Base-by-base conservation (phyloP, 768 basidiomycete species). In the Vararia minispora region DNA sequence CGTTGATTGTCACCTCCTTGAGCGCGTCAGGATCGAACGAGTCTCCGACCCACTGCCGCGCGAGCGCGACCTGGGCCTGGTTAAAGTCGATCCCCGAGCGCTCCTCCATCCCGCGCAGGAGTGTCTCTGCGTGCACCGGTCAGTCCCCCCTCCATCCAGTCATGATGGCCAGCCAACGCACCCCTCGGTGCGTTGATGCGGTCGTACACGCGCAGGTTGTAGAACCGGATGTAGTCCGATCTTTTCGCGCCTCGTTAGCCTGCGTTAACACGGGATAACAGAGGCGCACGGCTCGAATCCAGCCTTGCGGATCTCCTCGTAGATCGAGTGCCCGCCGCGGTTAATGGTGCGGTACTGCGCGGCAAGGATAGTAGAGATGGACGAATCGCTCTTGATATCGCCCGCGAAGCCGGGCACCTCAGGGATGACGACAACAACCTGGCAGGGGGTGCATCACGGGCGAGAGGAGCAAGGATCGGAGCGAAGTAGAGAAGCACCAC, bases 351-450 rank as follows among this genome's bases (percentile, higher is more conserved):
- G 72, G 53, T 83, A 87, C 52, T 86, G 82, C 1, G 79, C 90
- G 8, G 77, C 88, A 80, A 94, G 79, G 56, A 95, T 92, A 6
- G 64, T 83, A 64, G 83, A 78, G 39, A 89, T 49, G 1, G 79
- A 60, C 0, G 58, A 54, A 42, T 74, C 76, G 33, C 58, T 62
- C 63, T 78, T 83, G 55, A 95, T 68, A 54, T 89, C 76, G 2
- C 92, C 83, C 1, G 88, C 68, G 57, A 97, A 95, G 1, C 81
- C 91, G 11, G 92, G 92, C 2, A 95, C 69, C 54, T 94, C 91
- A 0, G 92, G 94, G 36, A 98, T 82, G 14, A 81, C 61, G 11
- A 98, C 73, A 35, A 94, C 65, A 37, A 95, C 84, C 84, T 90
- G 47, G 2, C 31, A 18, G 9, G 28, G 12, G 22, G 29, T 16